Base-by-base conservation (phyloP, 1,284 basidiomycete genomes). In the Sphaerobolus stellatus region DNA sequence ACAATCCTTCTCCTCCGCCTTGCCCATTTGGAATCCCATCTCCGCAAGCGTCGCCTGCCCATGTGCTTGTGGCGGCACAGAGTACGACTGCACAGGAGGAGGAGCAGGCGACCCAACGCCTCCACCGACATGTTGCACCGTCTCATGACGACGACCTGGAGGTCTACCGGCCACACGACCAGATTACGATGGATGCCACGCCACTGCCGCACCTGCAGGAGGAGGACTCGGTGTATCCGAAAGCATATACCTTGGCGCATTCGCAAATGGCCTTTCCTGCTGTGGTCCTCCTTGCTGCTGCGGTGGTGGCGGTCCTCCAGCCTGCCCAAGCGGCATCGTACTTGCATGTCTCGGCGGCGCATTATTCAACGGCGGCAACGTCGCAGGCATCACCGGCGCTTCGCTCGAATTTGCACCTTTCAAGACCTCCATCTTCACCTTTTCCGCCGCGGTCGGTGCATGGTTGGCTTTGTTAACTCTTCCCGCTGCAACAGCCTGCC, bases 31-130 rank as follows among this genome's bases (percentile, higher is more conserved):
- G 63, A 93, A 86, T 0, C 93, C 93, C 94, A 96, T 95, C 75
- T 96, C 94, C 31, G 87, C 89, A 71, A 96, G 96, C 43, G 92
- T 95, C 64, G 86, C 78, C 2, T 90, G n/a, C n/a, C n/a, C n/a
- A n/a, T n/a, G 75, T 51, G 50, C 41, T 22, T 54, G 49, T 44
- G 27, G 34, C 5, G 18, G 56, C 16, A 48, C 52, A 45, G 45
- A 58, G 25, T 27, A 59, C 33, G 22, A 47, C 46, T 31, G 57
- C 47, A 27, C n/a, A n/a, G n/a, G n/a, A n/a, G n/a, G n/a, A n/a
- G n/a, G n/a, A n/a, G n/a, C n/a, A n/a, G n/a, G n/a, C n/a, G n/a
- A n/a, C n/a, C n/a, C n/a, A n/a, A n/a, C n/a, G n/a, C n/a, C n/a
- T n/a, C n/a, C n/a, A n/a, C n/a, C n/a, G n/a, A n/a, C n/a, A n/a